Conservation (phyloP, 2,329 filamentous ascomycete genomes). For the Microcyclosporella mali region DNA sequence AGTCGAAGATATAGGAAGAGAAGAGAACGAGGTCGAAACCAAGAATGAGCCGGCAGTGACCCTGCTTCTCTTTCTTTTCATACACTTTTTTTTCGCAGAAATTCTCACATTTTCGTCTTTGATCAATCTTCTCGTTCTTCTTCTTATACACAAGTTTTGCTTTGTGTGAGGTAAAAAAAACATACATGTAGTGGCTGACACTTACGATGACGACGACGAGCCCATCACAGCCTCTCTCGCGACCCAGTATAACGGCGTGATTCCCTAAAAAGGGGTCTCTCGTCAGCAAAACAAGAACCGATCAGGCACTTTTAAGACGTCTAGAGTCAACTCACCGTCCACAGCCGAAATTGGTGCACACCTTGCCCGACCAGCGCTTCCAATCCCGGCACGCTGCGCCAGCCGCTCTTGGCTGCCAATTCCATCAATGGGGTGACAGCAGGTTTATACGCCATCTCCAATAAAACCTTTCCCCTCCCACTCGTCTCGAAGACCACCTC, state of each 20-base stretch:
- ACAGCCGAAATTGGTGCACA: slow-evolving; percentile 67
- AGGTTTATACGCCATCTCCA: slow-evolving; percentile 98
- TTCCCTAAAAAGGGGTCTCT: slow-evolving; percentile 58
- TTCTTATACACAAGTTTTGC: too few species aligned
- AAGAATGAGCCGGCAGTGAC: too few species aligned
- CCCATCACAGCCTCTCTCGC: slow-evolving; percentile 50
- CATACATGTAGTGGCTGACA: too few species aligned
- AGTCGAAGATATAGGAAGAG: too few species aligned
- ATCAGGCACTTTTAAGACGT: too few species aligned
- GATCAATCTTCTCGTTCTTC: too few species aligned
- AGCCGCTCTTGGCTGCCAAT: slow-evolving; percentile 66
- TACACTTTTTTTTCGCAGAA: too few species aligned
- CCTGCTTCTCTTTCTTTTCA: too few species aligned
- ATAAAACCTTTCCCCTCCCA: slow-evolving; percentile 51
- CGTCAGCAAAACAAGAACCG: too few species aligned
- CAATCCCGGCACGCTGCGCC: slow-evolving; percentile 77
- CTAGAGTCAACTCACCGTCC: slow-evolving; percentile 42
- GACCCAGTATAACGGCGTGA: slow-evolving; percentile 64
- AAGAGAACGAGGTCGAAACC: too few species aligned
- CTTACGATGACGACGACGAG: slow-evolving; percentile 10
- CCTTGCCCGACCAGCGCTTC: slow-evolving; percentile 87
- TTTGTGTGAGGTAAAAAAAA: too few species aligned
- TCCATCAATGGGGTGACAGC: slow-evolving; percentile 76
- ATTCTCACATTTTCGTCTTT: too few species aligned
- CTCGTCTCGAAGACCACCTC: slow-evolving; percentile 47